Evolutionary conservation across 2,329 filamentous ascomycete species (phyloP), one percentile per base, ranked within the genome.

Genomic region (Sporothrix protearum): DNA sequence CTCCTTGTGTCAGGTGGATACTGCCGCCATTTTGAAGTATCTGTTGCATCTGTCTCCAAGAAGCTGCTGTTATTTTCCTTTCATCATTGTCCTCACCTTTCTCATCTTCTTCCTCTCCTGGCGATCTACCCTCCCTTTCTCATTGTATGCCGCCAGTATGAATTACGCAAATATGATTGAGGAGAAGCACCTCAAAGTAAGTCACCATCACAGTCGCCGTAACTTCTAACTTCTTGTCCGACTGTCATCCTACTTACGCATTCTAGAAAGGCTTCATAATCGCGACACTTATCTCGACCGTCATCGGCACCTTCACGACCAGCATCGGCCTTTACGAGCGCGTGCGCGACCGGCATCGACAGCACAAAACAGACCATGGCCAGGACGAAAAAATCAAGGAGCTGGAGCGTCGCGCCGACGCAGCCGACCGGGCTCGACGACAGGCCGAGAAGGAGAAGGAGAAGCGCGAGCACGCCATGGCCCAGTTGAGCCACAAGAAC

Each of bases 211-310:
- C n/a, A 7, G 36, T 14, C 12, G 22, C 16, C 4, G 3, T 22
- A 33, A 1, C 1, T 45, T 28, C 19, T 16, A n/a, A n/a, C 2
- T 39, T 30, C n/a, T 9, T 49, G n/a, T n/a, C n/a, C n/a, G n/a
- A 6, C 16, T 0, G 8, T 28, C 19, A 51, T 45, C 16, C 53
- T 9, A 14, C 67, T 71, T 22, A 66, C 64, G 57, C 16, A 49
- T 12, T 49, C 14, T 45, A 81, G 79, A 79, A 81, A 77, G 78
- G 78, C 5, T 81, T 81, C 73, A 79, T 81, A 47, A 76, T 82
- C 36, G 80, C 80, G n/a, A 81, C 80, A 2, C 78, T 81, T 28
- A 78, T 79, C 61, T 81, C 80, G 14, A 81, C 80, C 7, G 76
- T 82, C 16, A 77, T 80, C 68, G 79, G 80, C 59, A 81, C 80